Percentiles rank a stretch among this genome's conserved stretches.
Evolutionary conservation across 2,329 filamentous ascomycete species (phyloP).

Genomic region (Aspergillus phoenicis): DNA sequence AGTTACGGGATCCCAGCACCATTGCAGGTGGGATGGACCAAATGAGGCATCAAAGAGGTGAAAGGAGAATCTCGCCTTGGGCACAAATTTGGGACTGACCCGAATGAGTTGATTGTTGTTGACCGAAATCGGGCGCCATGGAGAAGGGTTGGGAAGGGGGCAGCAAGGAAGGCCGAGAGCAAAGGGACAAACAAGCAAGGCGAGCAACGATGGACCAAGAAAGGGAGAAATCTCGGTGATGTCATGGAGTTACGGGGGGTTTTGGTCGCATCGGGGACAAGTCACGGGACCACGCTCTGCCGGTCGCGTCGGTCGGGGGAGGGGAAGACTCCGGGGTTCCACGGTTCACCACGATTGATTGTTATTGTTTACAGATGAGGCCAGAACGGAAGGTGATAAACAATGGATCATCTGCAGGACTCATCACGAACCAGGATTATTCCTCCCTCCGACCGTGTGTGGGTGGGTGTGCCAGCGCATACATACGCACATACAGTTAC

Average conservation of each 20-base stretch:
- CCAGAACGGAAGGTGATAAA: conserved; percentile 10
- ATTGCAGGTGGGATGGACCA: background rate
- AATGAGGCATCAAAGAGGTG: background rate
- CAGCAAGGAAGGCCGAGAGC: background rate
- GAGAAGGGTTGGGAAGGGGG: background rate
- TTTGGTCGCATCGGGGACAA: background rate
- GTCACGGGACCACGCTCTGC: conserved; percentile 31
- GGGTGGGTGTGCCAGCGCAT: conserved; percentile 11
- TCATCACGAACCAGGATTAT: background rate
- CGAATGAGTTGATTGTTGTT: background rate
- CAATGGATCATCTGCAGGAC: background rate
- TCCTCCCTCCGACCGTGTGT: background rate
- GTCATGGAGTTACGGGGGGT: conserved; percentile 13
- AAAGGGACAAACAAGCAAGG: conserved; percentile 14
- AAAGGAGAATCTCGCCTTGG: background rate
- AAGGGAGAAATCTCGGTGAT: conserved; percentile 15
- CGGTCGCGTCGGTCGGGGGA: conserved; percentile 23
- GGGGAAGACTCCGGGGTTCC: background rate
- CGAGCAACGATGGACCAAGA: background rate
- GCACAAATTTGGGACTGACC: background rate
- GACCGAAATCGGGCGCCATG: background rate
- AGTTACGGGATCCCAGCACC: background rate
- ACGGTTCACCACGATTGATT: conserved; percentile 8
- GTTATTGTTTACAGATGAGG: conserved; percentile 16
- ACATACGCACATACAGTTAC: conserved; percentile 5